Conservation (phyloP, 345 rosid genomes). For the Stellera chamaejasme region DNA sequence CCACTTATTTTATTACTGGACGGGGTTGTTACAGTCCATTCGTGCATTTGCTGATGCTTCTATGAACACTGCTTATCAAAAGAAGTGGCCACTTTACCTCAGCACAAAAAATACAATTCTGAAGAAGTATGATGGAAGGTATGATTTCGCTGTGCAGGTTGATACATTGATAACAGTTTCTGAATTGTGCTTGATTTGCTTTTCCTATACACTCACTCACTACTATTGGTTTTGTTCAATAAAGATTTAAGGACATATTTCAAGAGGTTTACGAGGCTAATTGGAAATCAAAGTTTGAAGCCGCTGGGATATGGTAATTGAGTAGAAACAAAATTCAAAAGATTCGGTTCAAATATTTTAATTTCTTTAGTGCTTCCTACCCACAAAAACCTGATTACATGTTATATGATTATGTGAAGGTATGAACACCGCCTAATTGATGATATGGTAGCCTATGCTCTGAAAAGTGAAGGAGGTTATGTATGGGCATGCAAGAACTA, state of each 20-base stretch:
- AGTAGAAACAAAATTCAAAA: background rate
- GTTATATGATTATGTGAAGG: slow-evolving; percentile 35
- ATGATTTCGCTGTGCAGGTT: slow-evolving; percentile 7
- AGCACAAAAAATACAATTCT: slow-evolving; percentile 98
- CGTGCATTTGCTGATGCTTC: slow-evolving; percentile 90
- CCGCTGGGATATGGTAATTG: slow-evolving; percentile 87
- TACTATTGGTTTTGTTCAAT: slow-evolving; percentile 9
- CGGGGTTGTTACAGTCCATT: slow-evolving; percentile 54
- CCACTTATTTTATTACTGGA: slow-evolving; percentile 5
- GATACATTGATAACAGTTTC: background rate
- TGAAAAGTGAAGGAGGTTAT: slow-evolving; percentile 97
- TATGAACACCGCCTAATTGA: slow-evolving; percentile 99
- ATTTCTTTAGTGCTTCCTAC: too few species aligned
- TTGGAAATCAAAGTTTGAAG: slow-evolving; percentile 93
- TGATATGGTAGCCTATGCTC: slow-evolving; percentile 98
- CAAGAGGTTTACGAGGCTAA: slow-evolving; percentile 91
- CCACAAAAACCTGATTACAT: background rate
- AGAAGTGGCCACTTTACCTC: slow-evolving; percentile 98
- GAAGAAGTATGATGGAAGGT: slow-evolving; percentile 99
- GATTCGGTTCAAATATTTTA: background rate
- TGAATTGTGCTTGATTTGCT: background rate
- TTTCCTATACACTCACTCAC: background rate
- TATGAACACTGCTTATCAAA: slow-evolving; percentile 85
- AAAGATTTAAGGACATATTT: slow-evolving; percentile 96
- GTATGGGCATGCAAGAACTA: slow-evolving; percentile 99